Evolutionary conservation across 139 green algal species (phyloP).

Genomic region (Volvox reticuliferus): DNA sequence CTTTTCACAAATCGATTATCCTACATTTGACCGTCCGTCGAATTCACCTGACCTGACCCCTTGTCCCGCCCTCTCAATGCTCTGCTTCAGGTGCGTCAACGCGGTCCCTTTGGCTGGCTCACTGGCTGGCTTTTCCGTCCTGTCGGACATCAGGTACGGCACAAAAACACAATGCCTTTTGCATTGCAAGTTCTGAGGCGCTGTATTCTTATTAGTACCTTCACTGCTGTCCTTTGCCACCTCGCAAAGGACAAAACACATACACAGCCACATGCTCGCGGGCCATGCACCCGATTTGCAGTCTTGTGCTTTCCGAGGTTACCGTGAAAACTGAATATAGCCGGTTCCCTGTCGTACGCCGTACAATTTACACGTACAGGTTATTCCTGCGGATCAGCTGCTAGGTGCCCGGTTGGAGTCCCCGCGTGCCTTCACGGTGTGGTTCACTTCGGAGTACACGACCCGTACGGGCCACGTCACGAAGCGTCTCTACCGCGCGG

Average conservation of each 20-base stretch:
- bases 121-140: not conserved
- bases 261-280: not conserved
- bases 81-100: not conserved
- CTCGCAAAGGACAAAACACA: not conserved
- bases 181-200: not conserved
- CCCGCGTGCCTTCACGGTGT: conserved; percentile 16
- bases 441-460: not conserved
- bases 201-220: not conserved
- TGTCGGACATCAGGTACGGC: not conserved
- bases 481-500: not conserved
- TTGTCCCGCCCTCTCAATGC: not conserved
- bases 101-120: not conserved
- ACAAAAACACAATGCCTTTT: not conserved
- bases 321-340: too few species aligned
- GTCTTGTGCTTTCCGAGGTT: not conserved
- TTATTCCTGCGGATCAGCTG: not conserved
- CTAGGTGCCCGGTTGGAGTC: conserved; percentile 2
- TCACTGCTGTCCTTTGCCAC: too few species aligned
- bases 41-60: not conserved
- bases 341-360: too few species aligned
- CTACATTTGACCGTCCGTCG: not conserved
- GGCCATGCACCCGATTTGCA: not conserved
- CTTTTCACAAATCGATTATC: not conserved
- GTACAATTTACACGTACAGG: not conserved
- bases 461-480: not conserved